A percentile compares a stretch with the other conserved stretches of the same genome.
Conservation (phyloP, 148 eudicot genomes). For the Suaeda aralocaspica region DNA sequence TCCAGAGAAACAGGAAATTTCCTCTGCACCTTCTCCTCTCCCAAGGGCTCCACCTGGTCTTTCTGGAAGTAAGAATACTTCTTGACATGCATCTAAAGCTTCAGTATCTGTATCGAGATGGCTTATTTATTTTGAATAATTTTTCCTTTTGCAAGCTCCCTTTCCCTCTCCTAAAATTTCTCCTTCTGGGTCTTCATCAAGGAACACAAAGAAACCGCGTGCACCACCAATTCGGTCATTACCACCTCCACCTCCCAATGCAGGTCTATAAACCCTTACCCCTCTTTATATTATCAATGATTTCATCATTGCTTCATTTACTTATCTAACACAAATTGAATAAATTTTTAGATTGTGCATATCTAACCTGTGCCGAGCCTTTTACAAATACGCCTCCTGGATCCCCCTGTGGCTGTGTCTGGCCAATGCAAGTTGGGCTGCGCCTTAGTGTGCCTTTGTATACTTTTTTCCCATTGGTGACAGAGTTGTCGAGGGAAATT, state of each 20-base stretch:
- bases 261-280: conserved; percentile 36
- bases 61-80: conserved; percentile 27
- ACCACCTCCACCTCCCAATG: conserved; percentile 89
- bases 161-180: conserved; percentile 48
- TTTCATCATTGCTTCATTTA: conserved; percentile 3
- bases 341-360: conserved; percentile 56
- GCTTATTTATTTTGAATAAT: conserved; percentile 20
- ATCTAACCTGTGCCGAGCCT: conserved; percentile 65
- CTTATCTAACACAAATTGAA: conserved; percentile 11
- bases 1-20: conserved; percentile 14
- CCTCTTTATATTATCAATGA: not conserved
- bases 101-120: conserved; percentile 6
- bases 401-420: conserved; percentile 73
- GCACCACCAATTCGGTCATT: conserved; percentile 48
- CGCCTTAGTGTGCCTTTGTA: conserved; percentile 64
- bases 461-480: conserved; percentile 75
- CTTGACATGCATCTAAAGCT: conserved; percentile 8
- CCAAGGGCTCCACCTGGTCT: conserved; percentile 18
- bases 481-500: conserved; percentile 68
- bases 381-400: conserved; percentile 66
- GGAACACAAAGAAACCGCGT: conserved; percentile 39
- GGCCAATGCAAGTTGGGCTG: conserved; percentile 83
- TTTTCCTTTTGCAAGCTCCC: conserved; percentile 49
- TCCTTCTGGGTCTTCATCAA: conserved; percentile 51
- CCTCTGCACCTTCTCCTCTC: conserved; percentile 29